Evolutionary conservation across 1,284 basidiomycete genomes (phyloP).

Genomic region (Austroboletus niveus): DNA sequence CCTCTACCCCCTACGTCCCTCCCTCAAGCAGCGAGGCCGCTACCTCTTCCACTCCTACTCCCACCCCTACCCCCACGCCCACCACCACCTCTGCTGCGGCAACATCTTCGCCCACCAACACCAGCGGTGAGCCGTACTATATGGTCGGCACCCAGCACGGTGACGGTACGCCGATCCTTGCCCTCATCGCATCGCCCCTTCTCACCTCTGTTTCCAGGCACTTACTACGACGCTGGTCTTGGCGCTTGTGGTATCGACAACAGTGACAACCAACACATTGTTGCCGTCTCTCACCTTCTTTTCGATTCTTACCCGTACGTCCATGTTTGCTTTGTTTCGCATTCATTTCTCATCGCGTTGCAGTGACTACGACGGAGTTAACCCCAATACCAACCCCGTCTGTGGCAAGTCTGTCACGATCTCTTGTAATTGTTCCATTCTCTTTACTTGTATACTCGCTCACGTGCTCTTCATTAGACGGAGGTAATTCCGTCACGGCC

Average conservation of each 20-base stretch:
- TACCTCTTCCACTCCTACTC: conserved; percentile 2
- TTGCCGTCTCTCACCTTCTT: conserved; percentile 55
- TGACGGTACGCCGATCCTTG: conserved; percentile 38
- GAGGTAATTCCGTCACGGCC: conserved; percentile 50
- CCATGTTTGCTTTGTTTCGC: background rate
- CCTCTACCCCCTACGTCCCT: background rate
- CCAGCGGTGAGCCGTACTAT: conserved; percentile 27
- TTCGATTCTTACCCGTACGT: conserved; percentile 67
- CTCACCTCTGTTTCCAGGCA: conserved; percentile 36
- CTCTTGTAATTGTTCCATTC: conserved; percentile 36
- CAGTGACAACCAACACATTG: conserved; percentile 53
- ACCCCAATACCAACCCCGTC: conserved; percentile 67
- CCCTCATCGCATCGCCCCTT: background rate
- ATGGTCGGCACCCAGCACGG: conserved; percentile 50
- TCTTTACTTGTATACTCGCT: background rate
- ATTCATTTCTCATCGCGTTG: conserved; percentile 2
- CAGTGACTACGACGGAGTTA: conserved; percentile 47
- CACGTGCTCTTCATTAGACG: conserved; percentile 36
- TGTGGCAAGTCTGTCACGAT: conserved; percentile 48
- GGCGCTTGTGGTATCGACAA: conserved; percentile 70
- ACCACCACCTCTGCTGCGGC: conserved; percentile 17
- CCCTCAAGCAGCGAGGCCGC: background rate
- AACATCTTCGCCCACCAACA: conserved; percentile 12
- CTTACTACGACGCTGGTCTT: conserved; percentile 59
- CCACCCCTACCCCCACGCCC: conserved; percentile 10